Evolutionary conservation across 1,284 basidiomycete genomes (phyloP).

Genomic region (Pseudozyma hubeiensis): DNA sequence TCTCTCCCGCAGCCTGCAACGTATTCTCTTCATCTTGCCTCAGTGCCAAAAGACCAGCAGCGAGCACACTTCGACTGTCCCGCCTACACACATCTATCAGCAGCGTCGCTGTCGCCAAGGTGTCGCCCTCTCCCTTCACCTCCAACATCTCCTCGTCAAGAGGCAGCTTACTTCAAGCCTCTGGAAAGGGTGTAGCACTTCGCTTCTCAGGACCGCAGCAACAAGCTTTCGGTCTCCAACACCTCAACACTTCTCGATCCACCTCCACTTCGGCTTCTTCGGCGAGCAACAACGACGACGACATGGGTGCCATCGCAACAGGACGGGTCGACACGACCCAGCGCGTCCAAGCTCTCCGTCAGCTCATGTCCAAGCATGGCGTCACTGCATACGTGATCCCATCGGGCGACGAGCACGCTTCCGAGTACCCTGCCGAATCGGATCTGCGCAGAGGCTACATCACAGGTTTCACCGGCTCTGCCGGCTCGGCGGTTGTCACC

Average conservation of each 20-base stretch:
- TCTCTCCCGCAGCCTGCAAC: background rate
- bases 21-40: background rate
- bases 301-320: constrained; percentile 64
- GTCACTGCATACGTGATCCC: constrained; percentile 68
- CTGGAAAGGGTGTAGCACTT: constrained; percentile 12
- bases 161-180: constrained; percentile 23
- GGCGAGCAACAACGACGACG: constrained; percentile 1
- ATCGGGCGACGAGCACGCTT: constrained; percentile 77
- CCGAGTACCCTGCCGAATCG: constrained; percentile 77
- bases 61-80: background rate
- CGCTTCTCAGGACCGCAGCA: constrained; percentile 28
- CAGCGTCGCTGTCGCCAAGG: constrained; percentile 7
- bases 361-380: constrained; percentile 52
- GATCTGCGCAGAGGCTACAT: constrained; percentile 88
- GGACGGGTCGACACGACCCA: constrained; percentile 60
- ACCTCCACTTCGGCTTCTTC: constrained; percentile 8
- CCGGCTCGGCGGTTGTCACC: constrained; percentile 84
- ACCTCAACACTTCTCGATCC: constrained; percentile 16
- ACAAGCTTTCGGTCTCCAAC: constrained; percentile 34
- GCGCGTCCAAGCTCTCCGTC: constrained; percentile 55
- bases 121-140: constrained; percentile 17
- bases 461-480: constrained; percentile 91
- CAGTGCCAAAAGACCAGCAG: background rate
- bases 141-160: constrained; percentile 8
- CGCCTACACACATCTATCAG: constrained; percentile 18